Conservation (phyloP, 208 protist species). For the Crithidia fasciculata region DNA sequence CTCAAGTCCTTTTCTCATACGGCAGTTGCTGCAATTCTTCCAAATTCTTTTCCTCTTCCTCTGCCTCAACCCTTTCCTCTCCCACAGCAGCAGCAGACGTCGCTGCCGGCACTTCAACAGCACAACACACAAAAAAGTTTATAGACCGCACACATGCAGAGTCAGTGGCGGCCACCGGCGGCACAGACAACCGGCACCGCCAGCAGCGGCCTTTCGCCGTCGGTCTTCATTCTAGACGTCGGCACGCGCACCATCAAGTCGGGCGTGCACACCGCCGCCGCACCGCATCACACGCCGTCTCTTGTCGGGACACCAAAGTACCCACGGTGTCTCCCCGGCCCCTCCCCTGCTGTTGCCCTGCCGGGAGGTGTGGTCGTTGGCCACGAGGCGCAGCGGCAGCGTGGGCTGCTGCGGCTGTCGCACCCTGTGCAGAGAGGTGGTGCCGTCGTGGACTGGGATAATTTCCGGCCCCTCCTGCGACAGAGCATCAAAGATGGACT, state of each 20-base stretch:
- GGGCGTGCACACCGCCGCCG: constrained; percentile 33
- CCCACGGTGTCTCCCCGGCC: constrained; percentile 30
- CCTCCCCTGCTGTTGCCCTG: not conserved
- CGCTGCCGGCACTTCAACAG: too few relatives aligned
- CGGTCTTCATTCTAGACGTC: constrained; percentile 54
- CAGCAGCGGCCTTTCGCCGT: not conserved
- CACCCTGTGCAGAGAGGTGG: constrained; percentile 77
- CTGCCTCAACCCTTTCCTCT: too few relatives aligned
- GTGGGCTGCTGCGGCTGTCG: constrained; percentile 63
- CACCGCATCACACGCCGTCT: constrained; percentile 36
- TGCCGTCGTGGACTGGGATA: constrained; percentile 54
- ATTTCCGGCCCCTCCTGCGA: constrained; percentile 29
- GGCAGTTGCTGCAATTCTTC: too few relatives aligned
- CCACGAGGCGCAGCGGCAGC: constrained; percentile 35
- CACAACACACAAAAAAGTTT: not conserved
- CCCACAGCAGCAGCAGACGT: too few relatives aligned
- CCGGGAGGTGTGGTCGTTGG: not conserved
- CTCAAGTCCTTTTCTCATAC: too few relatives aligned
- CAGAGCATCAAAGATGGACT: constrained; percentile 21
- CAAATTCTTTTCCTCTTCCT: too few relatives aligned
- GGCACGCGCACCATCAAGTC: constrained; percentile 55
- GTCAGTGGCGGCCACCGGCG: not conserved
- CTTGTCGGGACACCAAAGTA: constrained; percentile 50
- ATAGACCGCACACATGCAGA: not conserved
- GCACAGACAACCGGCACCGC: not conserved